Evolutionary conservation across 1,139 yeast genomes (phyloP), one percentile per base, ranked within the genome.

Genomic region (Pichia sp.): DNA sequence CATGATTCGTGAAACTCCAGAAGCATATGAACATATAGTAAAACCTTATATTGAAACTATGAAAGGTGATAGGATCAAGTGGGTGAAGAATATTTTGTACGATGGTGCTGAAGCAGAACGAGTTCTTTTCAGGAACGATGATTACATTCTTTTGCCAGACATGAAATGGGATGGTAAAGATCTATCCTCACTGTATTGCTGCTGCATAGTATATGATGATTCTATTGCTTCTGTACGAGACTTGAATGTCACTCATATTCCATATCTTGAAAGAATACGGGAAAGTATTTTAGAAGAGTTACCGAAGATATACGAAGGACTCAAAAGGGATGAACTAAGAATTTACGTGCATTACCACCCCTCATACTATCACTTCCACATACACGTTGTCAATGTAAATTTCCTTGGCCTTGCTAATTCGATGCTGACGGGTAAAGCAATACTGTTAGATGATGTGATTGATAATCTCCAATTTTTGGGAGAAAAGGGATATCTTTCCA

Each of bases 81-180:
- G 99, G 98, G 97, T 91, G 3, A 71, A 77, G 52, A 89, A 89
- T 54, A 91, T 93, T 39, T 63, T 91, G 35, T 75, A 72, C 54
- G 73, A 84, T 42, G 95, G 93, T 1, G 84, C 83, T 30, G 99
- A 93, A 60, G 72, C 84, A 1, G 97, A 89, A 35, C 64, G 88
- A 18, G 77, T 91, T 24, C 69, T 84, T 4, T 67, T 68, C 49
- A 77, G 81, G 39, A 80, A 83, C 47, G 66, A 72, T 17, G 80
- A 84, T 48, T 78, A 76, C 53, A 72, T 81, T 2, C 61, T 83
- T 34, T 63, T 80, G 34, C 89, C 88, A 1, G 91, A 80, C 56
- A 84, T 86, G 86, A 89, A 89, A 59, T 91, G 99, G 99, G 96
- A 91, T 58, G 78, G 84, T 10, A 63, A 71, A 38, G 78, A 77